Percentiles rank a stretch among this genome's conserved stretches.
phyloP scores from a whole-genome alignment of 306 rosid species.

The cucumber (Cucumis sativus) region Cucumber_9930_V3 NC_026658.2:5762001-5762500 shows the following conservation, averaged over 20 bases:
- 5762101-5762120: neutral
- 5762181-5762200: neutral
- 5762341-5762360: no score
- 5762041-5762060: neutral
- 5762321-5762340: no score
- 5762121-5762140: neutral
- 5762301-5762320: no score
- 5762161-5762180: neutral
- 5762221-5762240: neutral
- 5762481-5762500: no score
- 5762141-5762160: neutral
- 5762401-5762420: no score
- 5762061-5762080: neutral
- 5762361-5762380: no score
- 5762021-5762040: neutral
- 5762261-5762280: constrained; percentile 46
- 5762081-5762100: neutral
- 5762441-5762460: no score
- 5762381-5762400: no score
- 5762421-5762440: no score
- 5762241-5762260: constrained; percentile 34
- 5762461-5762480: no score
- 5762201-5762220: neutral
- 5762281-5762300: constrained; percentile 27
- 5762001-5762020: neutral